Conservation (phyloP, 1,284 basidiomycete genomes). For the Marasmius tenuissimus region DNA sequence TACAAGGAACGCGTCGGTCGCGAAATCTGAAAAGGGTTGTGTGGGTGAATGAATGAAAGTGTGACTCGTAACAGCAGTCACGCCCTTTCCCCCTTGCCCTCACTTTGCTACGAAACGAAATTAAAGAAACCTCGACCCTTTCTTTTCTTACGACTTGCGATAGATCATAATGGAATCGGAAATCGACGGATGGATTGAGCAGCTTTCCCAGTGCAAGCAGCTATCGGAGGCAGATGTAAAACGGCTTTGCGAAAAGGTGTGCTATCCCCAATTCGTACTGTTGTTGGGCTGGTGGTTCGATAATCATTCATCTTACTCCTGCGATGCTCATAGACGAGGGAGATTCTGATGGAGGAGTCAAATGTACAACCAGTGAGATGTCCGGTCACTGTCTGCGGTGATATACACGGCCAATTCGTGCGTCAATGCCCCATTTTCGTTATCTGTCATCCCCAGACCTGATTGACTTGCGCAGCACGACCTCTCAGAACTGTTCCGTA, state of each 20-base stretch:
- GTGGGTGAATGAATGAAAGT: constrained; percentile 26
- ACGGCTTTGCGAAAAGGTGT: constrained; percentile 97
- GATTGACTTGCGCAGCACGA: constrained; percentile 72
- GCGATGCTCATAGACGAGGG: constrained; percentile 72
- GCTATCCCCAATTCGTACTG: constrained; percentile 30
- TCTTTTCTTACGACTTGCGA: neutral
- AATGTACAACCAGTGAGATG: constrained; percentile 98
- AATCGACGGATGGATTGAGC: constrained; percentile 95
- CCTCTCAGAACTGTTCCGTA: constrained; percentile 98
- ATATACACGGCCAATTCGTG: constrained; percentile 99
- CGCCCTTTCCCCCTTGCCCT: neutral
- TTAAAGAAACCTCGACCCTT: neutral
- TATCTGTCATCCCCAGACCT: constrained; percentile 18
- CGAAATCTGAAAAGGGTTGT: constrained; percentile 19
- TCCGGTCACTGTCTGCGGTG: constrained; percentile 96
- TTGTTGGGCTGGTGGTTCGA: constrained; percentile 2
- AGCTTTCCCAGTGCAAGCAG: constrained; percentile 98
- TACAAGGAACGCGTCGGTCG: constrained; percentile 31
- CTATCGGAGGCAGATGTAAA: constrained; percentile 96
- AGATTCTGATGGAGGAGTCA: constrained; percentile 97
- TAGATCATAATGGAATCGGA: constrained; percentile 66
- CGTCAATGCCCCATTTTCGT: constrained; percentile 42
- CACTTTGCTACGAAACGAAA: neutral
- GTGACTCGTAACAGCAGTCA: constrained; percentile 22
- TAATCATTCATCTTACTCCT: constrained; percentile 10